phyloP scores from a whole-genome alignment of 2,329 filamentous ascomycete species.

The Balansia obtecta region DNA sequence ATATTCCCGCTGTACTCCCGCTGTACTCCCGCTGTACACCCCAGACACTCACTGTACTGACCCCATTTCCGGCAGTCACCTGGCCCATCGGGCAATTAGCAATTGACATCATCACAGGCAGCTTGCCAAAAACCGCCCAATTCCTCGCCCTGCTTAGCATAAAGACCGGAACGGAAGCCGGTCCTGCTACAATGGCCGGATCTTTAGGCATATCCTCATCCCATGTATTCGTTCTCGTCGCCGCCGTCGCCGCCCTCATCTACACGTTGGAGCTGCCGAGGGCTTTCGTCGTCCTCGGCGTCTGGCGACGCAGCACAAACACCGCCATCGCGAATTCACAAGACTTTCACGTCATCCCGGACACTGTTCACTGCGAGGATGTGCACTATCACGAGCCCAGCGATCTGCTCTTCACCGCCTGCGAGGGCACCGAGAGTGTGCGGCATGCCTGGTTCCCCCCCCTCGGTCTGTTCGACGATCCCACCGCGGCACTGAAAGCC shows the following conservation, averaged over 20 bases:
- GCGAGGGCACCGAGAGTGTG: constrained; percentile 29
- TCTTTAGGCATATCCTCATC: background rate
- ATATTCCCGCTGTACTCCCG: no score
- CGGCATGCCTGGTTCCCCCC: constrained; percentile 42
- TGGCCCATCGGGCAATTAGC: no score
- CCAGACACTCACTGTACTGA: no score
- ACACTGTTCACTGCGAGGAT: constrained; percentile 47
- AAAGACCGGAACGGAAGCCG: background rate
- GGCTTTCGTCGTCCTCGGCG: constrained; percentile 12
- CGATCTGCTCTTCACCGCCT: constrained; percentile 42
- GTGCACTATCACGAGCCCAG: constrained; percentile 39
- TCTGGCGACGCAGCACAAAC: constrained; percentile 14
- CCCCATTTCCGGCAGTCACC: no score
- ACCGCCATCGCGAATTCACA: constrained; percentile 11
- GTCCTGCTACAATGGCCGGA: background rate
- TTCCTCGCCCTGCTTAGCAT: no score
- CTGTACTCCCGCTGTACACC: no score
- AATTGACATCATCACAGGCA: no score
- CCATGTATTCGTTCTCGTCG: background rate
- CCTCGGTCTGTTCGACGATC: constrained; percentile 27
- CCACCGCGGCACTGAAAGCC: constrained; percentile 20
- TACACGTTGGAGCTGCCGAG: constrained; percentile 4
- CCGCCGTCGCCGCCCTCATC: constrained; percentile 2
- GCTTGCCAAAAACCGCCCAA: no score
- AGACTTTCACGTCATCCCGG: constrained; percentile 30